Base-by-base conservation (phyloP, 306 rosid species). In the Calophaca sinica region DNA sequence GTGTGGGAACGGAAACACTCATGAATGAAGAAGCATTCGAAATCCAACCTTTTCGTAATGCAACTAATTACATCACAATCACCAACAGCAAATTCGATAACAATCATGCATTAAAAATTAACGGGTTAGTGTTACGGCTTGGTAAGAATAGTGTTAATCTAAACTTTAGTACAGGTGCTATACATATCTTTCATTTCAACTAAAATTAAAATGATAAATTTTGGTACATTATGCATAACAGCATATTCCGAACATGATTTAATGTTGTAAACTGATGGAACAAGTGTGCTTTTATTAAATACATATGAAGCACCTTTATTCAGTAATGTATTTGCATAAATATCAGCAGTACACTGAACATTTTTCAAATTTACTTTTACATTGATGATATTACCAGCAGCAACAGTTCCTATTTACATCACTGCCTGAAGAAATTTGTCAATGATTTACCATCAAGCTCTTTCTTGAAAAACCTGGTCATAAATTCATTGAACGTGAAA, bases 381-480 rank as follows among this genome's bases (percentile, higher is more conserved):
- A 45, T 13, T 9, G 12, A 57, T 9, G 12, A 57, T 45, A 72
- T 20, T 4, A 39, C 6, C 7, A 42, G 32, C 6, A 52, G 6
- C 29, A 51, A 3, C 28, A 38, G 7, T 2, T 38, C 1, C 53
- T 32, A 29, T 65, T 10, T 13, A 14, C 38, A 66, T 84, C 75
- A 79, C 9, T 77, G 53, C 84, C 71, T 85, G 52, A 80, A 91
- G 82, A 45, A 82, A 72, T 88, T 81, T 15, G 85, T 68, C 82
- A 91, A 84, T 2, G 94, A 83, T 59, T 89, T 88, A 39, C 87
- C 91, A 35, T 88, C 90, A 76, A 89, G 66, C 78, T 81, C 96
- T 79, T 86, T 89, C 9, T 35, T 76, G 82, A 88, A 89, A 86
- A 85, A 91, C 68, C 87, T 80, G 6, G 74, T 53, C 74, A 89